Percentiles rank a stretch among this genome's conserved stretches.
These are phyloP conservation scores for Phytophthora pseudosyringae DNA, from an alignment of 352 stramenopile genomes.

Conservation along the genomic window DNA sequence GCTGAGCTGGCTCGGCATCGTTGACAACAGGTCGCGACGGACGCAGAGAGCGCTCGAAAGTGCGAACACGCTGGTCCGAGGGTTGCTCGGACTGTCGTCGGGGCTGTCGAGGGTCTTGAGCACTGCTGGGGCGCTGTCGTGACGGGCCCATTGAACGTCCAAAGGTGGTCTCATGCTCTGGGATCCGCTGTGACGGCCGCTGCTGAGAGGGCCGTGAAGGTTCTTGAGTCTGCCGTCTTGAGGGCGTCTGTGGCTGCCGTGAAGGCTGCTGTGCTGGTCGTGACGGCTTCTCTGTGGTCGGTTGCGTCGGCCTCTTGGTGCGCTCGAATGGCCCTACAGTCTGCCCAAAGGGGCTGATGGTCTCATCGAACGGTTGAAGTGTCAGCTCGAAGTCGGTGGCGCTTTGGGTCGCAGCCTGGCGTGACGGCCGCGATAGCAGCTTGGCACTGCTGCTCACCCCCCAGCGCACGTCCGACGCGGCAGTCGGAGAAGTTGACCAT, in stretches of 20 bases:
- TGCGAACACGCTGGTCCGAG: neutral
- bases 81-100: constrained; percentile 15
- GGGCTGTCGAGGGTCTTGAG: neutral
- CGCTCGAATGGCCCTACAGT: constrained; percentile 6
- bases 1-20: neutral
- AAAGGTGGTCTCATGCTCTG: constrained; percentile 4
- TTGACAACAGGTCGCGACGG: neutral
- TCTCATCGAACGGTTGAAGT: constrained; percentile 25
- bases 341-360: constrained; percentile 15
- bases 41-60: constrained; percentile 5
- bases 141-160: constrained; percentile 4
- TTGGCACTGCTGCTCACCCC: constrained; percentile 26
- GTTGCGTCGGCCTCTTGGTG: constrained; percentile 7
- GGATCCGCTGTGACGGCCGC: neutral
- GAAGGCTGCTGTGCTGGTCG: neutral
- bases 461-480: constrained; percentile 15
- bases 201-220: constrained; percentile 4
- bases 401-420: constrained; percentile 11
- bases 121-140: neutral
- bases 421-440: constrained; percentile 9
- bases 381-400: constrained; percentile 20
- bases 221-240: neutral
- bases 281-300: neutral
- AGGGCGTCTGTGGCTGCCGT: too few relatives aligned
- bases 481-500: constrained; percentile 28